Evolutionary conservation across 2,329 filamentous ascomycete species (phyloP).

Genomic region (Plectosphaerella plurivora): DNA sequence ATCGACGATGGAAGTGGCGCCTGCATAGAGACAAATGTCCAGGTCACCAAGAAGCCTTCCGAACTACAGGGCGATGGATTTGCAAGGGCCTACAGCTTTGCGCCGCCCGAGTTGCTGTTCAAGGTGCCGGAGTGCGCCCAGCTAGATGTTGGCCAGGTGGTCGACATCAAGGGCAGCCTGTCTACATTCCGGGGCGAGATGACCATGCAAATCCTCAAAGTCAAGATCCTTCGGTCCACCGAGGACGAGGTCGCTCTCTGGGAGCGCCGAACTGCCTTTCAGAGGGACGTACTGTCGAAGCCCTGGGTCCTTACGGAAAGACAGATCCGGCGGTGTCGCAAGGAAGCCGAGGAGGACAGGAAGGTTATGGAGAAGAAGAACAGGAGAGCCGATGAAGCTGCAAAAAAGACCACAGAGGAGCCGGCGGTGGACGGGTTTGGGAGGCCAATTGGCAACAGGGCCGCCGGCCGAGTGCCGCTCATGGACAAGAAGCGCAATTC

Average conservation of each 20-base stretch:
- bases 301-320: slow-evolving; percentile 51
- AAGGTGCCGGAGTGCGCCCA: slow-evolving; percentile 15
- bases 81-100: background rate
- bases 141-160: slow-evolving; percentile 47
- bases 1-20: slow-evolving; percentile 63
- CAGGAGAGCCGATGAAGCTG: background rate
- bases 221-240: slow-evolving; percentile 44
- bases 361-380: slow-evolving; percentile 6
- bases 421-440: background rate
- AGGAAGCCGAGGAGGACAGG: slow-evolving; percentile 31
- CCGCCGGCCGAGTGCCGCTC: no score
- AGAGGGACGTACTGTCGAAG: slow-evolving; percentile 39
- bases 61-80: background rate
- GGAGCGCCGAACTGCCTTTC: slow-evolving; percentile 49
- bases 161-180: slow-evolving; percentile 54
- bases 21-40: slow-evolving; percentile 46
- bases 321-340: slow-evolving; percentile 44
- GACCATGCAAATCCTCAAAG: slow-evolving; percentile 49
- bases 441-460: background rate
- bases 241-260: slow-evolving; percentile 55
- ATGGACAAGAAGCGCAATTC: background rate
- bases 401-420: background rate
- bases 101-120: background rate
- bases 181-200: slow-evolving; percentile 40
- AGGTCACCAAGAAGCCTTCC: slow-evolving; percentile 14